Base-by-base conservation (phyloP, 2,329 filamentous ascomycete genomes). In the Neonectria faginata region DNA sequence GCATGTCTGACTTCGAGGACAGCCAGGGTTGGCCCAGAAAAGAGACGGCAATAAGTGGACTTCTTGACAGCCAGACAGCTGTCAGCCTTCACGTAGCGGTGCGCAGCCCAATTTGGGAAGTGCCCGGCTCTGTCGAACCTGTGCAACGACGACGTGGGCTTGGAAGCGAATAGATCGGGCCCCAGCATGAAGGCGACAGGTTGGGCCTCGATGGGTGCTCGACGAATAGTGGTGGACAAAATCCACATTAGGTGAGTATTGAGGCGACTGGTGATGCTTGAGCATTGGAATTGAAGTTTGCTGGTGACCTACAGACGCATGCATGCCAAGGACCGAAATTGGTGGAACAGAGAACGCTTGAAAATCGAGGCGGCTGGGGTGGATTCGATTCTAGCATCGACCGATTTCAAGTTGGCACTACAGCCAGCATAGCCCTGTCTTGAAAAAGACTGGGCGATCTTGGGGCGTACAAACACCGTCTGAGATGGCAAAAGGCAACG, bases 1-100 rank as follows among this genome's bases (percentile, higher is more conserved):
- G 65, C 59, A 70, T 70, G 72, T 73, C 72, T 70, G 70, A 72
- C 67, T 73, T 73, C 71, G 71, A 74, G 68, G 47, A 63, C 64
- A 67, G 68, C 68, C 71, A 73, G 64, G 64, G 61, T 67, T 69
- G 61, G 64, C 68, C 70, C 70, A 57, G 56, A 44, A 41, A 36
- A 33, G 3, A 54, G 31, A 22, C 55, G 44, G 45, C 52, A 65
- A 66, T 66, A 71, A 64, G 60, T 63, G 67, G 60, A 59, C 48
- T 52, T 58, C 39, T 54, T 36, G 42, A 66, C 55, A 44, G 27
- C 33, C 44, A 67, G 61, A 62, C 62, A 64, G 33, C 61, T 54
- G 67, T 67, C 64, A 67, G 57, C 60, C 44, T 48, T 53, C 55
- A 57, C 60, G 50, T 67, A 61, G 51, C 62, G 64, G 53, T 41